phyloP scores from a whole-genome alignment of 2,329 filamentous ascomycete species.

The Fusarium dimerum region DNA sequence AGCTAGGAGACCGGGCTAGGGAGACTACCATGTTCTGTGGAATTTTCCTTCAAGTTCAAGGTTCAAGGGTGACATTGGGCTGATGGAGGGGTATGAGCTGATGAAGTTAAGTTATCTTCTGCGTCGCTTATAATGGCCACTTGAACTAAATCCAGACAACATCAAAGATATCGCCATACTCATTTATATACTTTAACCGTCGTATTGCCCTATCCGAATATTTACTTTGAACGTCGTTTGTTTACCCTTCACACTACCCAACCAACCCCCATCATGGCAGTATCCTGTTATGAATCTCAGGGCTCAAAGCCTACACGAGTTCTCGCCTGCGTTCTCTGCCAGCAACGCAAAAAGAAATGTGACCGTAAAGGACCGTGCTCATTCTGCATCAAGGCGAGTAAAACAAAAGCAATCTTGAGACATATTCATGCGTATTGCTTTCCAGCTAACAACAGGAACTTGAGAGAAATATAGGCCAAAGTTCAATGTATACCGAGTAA shows the following conservation, averaged over 20 bases:
- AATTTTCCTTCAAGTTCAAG: background rate
- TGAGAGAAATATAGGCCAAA: conserved; percentile 8
- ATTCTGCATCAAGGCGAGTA: conserved; percentile 17
- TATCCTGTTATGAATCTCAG: conserved; percentile 4
- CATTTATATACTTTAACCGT: no score
- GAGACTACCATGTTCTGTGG: background rate
- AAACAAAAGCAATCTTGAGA: background rate
- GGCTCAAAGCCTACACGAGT: conserved; percentile 9
- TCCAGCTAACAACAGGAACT: background rate
- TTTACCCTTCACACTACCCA: background rate
- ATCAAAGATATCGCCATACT: background rate
- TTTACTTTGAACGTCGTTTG: background rate
- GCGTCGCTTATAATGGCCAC: background rate
- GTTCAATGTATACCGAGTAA: conserved; percentile 18
- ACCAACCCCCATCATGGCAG: conserved; percentile 7
- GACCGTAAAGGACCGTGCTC: conserved; percentile 20
- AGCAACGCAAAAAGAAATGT: conserved; percentile 24
- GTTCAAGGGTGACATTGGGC: no score
- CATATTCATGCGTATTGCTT: no score
- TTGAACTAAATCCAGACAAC: background rate
- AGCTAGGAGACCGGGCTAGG: background rate
- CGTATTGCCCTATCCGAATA: background rate
- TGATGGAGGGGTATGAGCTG: no score
- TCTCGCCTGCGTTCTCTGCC: conserved; percentile 19
- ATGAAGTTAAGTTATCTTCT: no score